These are phyloP conservation scores for Triticum aestivum DNA, from an alignment of 176 grass and related monocot genomes.

Conservation along the genomic window IWGSC_CS_RefSeq_v2.1 NC_057803.1:496062674-496063173, in stretches of 20 bases:
- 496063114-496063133: not conserved
- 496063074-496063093: not conserved
- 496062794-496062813: not conserved
- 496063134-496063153: not conserved
- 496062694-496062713: not conserved
- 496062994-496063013: no score
- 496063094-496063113: not conserved
- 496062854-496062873: no score
- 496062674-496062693: not conserved
- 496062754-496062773: not conserved
- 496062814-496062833: not conserved
- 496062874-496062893: no score
- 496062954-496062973: no score
- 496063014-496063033: no score
- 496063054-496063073: not conserved
- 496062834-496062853: no score
- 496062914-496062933: no score
- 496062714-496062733: not conserved
- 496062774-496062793: not conserved
- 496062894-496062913: no score
- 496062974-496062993: no score
- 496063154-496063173: not conserved
- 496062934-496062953: no score
- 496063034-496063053: not conserved
- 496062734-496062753: not conserved